These are phyloP conservation scores for Capillidium heterosporum DNA, from an alignment of 371 early-diverging fungal genomes.

Conservation along the genomic window DNA sequence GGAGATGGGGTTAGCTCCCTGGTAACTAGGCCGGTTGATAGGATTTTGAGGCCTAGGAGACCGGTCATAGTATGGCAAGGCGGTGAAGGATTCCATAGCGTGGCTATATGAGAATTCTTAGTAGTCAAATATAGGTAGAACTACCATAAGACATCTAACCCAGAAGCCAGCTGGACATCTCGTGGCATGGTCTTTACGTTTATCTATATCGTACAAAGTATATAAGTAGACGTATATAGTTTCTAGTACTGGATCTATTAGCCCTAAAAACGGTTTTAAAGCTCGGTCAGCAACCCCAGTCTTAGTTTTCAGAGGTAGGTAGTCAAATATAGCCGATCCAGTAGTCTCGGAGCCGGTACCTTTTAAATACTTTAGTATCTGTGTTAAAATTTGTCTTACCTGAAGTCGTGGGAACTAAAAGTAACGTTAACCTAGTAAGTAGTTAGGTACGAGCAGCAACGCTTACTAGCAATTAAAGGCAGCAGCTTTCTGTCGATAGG, in stretches of 20 bases:
- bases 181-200: slow-evolving; percentile 73
- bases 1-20: slow-evolving; percentile 81
- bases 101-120: slow-evolving; percentile 17
- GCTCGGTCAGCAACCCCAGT: slow-evolving; percentile 81
- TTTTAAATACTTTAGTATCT: no score
- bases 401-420: slow-evolving; percentile 54
- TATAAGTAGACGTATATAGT: no score
- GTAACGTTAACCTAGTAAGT: not conserved
- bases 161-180: slow-evolving; percentile 67
- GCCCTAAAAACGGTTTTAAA: slow-evolving; percentile 67
- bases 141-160: slow-evolving; percentile 70
- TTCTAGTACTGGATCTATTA: slow-evolving; percentile 48
- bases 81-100: slow-evolving; percentile 79
- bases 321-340: slow-evolving; percentile 80
- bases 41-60: slow-evolving; percentile 69
- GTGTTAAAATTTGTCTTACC: slow-evolving; percentile 11
- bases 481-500: slow-evolving; percentile 49
- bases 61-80: slow-evolving; percentile 65
- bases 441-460: not conserved
- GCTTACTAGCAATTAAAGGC: slow-evolving; percentile 60
- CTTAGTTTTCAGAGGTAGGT: slow-evolving; percentile 64
- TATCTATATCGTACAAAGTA: slow-evolving; percentile 7
- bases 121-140: no score
- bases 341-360: slow-evolving; percentile 80
- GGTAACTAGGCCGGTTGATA: slow-evolving; percentile 71